Conservation (phyloP, 805 yeast genomes). For the Starmerella stigmatis region DNA sequence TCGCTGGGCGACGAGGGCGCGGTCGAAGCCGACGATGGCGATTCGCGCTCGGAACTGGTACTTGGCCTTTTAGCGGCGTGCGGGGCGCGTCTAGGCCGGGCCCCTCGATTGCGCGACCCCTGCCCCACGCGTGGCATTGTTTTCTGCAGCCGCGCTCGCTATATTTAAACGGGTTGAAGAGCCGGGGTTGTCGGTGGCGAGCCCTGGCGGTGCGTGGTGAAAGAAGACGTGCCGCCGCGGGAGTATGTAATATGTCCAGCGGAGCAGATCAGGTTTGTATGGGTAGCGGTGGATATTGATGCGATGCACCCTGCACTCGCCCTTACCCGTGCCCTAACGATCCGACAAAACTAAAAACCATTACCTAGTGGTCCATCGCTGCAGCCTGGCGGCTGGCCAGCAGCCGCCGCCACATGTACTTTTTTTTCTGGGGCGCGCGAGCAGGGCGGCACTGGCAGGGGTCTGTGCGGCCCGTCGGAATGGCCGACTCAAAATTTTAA, state of each 20-base stretch:
- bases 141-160: not conserved
- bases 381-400: too few species aligned
- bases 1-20: not conserved
- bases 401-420: too few species aligned
- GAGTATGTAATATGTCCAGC: constrained; percentile 10
- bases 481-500: too few species aligned
- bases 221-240: constrained; percentile 4
- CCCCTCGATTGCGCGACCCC: constrained; percentile 14
- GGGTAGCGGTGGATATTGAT: constrained; percentile 6
- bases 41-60: not conserved
- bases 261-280: not conserved
- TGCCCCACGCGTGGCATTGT: constrained; percentile 19
- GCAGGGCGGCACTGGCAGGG: too few species aligned
- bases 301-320: constrained; percentile 9
- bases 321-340: constrained; percentile 4
- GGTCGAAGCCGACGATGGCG: not conserved
- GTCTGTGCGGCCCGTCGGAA: too few species aligned
- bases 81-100: constrained; percentile 4
- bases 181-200: not conserved
- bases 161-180: not conserved
- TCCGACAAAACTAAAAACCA: too few species aligned
- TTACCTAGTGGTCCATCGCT: too few species aligned
- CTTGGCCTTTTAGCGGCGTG: not conserved
- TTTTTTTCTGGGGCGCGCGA: too few species aligned
- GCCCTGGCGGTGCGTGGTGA: not conserved